Evolutionary conservation across 495 filamentous ascomycete species (phyloP).

Genomic region (Geoglossum glabrum): DNA sequence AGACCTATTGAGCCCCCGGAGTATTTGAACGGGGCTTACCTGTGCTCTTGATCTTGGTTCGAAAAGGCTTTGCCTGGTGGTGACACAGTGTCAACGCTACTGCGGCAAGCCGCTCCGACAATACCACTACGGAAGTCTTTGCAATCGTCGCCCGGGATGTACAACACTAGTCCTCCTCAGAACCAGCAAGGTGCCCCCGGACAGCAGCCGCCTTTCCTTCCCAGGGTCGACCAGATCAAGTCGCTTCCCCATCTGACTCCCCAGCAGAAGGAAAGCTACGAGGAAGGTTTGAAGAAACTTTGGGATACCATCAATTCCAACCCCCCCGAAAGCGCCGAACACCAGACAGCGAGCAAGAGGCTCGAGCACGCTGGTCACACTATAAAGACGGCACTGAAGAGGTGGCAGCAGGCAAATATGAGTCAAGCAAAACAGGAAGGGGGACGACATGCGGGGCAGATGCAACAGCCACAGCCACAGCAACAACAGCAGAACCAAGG

Average conservation of each 20-base stretch:
- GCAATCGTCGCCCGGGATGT: neutral
- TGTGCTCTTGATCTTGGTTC: neutral
- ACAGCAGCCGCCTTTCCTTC: neutral
- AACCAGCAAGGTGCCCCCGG: neutral
- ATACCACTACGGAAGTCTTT: neutral
- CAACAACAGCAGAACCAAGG: conserved; percentile 20
- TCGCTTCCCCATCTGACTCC: conserved; percentile 1
- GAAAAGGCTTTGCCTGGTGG: neutral
- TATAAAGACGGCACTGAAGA: neutral
- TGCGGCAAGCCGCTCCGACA: neutral
- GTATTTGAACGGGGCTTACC: neutral
- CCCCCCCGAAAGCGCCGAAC: conserved; percentile 1
- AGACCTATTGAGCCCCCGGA: neutral
- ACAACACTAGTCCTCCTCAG: neutral
- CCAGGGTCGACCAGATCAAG: conserved; percentile 4
- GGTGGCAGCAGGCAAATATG: conserved; percentile 3
- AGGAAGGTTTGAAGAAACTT: conserved; percentile 1
- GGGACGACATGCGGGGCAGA: neutral
- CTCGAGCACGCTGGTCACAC: conserved; percentile 1
- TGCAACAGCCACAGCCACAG: conserved; percentile 12
- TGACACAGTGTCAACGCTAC: neutral
- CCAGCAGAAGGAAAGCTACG: conserved; percentile 4
- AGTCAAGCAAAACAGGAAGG: neutral
- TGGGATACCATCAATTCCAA: conserved; percentile 3
- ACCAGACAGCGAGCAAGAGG: conserved; percentile 3